Conservation (phyloP, 768 basidiomycete species). For the Termitomyces sp. region DNA sequence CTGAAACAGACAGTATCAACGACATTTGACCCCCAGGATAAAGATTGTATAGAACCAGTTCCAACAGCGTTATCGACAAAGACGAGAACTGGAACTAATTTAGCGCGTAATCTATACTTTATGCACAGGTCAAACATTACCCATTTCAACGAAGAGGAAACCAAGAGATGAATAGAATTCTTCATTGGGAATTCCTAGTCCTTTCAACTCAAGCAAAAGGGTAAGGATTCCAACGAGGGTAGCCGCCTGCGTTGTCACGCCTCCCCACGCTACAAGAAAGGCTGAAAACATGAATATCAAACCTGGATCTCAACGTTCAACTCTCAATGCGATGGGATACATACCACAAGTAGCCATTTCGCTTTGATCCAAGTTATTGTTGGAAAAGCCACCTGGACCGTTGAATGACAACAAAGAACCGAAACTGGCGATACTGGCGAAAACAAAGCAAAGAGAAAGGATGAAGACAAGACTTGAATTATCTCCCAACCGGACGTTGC, state of each 20-base stretch:
- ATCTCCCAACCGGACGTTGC: neutral
- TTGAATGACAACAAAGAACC: slow-evolving; percentile 12
- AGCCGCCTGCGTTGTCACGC: slow-evolving; percentile 16
- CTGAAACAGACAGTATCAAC: slow-evolving; percentile 12
- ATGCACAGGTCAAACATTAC: neutral
- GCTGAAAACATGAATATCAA: neutral
- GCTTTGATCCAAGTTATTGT: too few relatives aligned
- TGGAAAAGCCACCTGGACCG: neutral
- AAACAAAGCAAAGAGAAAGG: slow-evolving; percentile 12
- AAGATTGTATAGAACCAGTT: slow-evolving; percentile 9
- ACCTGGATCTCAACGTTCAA: neutral
- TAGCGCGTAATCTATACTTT: neutral
- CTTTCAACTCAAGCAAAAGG: slow-evolving; percentile 11
- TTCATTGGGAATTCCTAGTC: slow-evolving; percentile 7
- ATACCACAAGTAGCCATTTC: slow-evolving; percentile 12
- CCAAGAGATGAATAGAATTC: slow-evolving; percentile 6
- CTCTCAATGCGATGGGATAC: neutral
- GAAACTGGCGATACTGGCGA: slow-evolving; percentile 13
- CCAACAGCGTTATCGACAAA: slow-evolving; percentile 13
- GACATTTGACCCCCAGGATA: too few relatives aligned
- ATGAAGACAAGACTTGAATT: slow-evolving; percentile 10
- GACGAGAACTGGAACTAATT: slow-evolving; percentile 6
- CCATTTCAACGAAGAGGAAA: slow-evolving; percentile 6
- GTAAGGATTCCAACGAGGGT: slow-evolving; percentile 6
- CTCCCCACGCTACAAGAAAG: slow-evolving; percentile 15